Base-by-base conservation (phyloP, 225 moss, liverwort and hornwort genomes). In the Sphagnum contortum region DNA sequence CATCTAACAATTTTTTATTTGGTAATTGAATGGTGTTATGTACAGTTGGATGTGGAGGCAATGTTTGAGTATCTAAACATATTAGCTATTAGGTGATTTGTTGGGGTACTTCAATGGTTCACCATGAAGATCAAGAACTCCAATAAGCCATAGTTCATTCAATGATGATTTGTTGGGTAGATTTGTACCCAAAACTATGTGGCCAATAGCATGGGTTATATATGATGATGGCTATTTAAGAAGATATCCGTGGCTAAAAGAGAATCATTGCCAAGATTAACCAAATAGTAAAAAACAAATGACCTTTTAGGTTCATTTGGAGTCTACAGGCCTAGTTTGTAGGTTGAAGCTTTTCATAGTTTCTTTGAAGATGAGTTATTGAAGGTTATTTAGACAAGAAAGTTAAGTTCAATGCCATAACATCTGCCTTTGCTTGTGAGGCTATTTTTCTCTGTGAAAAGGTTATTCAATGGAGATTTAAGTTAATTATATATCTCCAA, bases 91-190 rank as follows among this genome's bases (percentile, higher is more conserved):
- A n/a, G n/a, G n/a, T 68, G 94, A 91, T 45, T 80, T 91, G 10
- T 57, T 81, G 77, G 84, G 77, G 64, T 80, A 73, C 48, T 84
- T 84, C 66, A n/a, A n/a, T n/a, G n/a, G n/a, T n/a, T 62, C 60
- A 11, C 10, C 71, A 49, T 59, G 80, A 14, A 70, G 66, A 67
- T n/a, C 77, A 58, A 75, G 58, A 55, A 66, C 69, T 12, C 77
- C 60, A 46, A 53, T 69, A 45, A 64, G 58, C 57, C 80, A 73
- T n/a, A 80, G 64, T 50, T 68, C 75, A 46, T 82, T 77, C 3
- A 59, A 58, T 3, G 83, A 83, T 63, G 86, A 86, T 71, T 63
- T 90, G 55, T 65, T 90, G 50, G 87, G 80, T 56, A 90, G 89
- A 10, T 92, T 76, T 60, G 84, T 84, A 58, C 75, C 72, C 47